These are phyloP conservation scores for Xylaria sp. DNA, from an alignment of 2,329 filamentous ascomycete genomes.

Conservation along the genomic window DNA sequence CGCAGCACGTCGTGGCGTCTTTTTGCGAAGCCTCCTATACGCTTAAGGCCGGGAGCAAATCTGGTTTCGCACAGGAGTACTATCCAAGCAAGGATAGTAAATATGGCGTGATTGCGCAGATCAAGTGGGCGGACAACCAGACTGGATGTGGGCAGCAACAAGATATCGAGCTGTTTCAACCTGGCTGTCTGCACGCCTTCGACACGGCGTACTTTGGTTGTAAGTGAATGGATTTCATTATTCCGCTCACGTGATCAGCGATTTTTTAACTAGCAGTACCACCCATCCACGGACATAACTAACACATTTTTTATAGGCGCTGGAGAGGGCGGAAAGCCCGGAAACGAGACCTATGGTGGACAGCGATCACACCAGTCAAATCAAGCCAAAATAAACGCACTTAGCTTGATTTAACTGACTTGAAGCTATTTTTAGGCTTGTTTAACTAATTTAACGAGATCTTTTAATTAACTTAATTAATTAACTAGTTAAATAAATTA, in stretches of 20 bases:
- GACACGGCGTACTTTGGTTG: background rate
- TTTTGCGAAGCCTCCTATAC: background rate
- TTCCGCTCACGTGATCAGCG: too few relatives aligned
- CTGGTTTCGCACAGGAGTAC: background rate
- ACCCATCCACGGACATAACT: too few relatives aligned
- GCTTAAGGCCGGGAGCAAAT: background rate
- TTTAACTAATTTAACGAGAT: too few relatives aligned
- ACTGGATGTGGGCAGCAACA: background rate
- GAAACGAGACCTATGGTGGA: background rate
- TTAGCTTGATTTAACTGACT: too few relatives aligned
- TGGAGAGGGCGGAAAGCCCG: background rate
- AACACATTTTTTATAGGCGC: too few relatives aligned
- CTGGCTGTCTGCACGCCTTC: background rate
- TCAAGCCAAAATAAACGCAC: too few relatives aligned
- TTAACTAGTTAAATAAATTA: too few relatives aligned
- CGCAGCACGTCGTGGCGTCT: background rate
- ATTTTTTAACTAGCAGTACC: too few relatives aligned
- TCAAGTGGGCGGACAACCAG: background rate
- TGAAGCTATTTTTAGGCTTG: too few relatives aligned
- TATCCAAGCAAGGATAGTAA: background rate
- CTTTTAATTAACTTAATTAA: too few relatives aligned
- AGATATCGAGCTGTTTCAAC: background rate
- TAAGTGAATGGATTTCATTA: background rate
- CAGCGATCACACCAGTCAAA: too few relatives aligned
- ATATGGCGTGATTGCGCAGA: background rate